Evolutionary conservation across 2,329 filamentous ascomycete genomes (phyloP).

Genomic region (Chalara sp.): DNA sequence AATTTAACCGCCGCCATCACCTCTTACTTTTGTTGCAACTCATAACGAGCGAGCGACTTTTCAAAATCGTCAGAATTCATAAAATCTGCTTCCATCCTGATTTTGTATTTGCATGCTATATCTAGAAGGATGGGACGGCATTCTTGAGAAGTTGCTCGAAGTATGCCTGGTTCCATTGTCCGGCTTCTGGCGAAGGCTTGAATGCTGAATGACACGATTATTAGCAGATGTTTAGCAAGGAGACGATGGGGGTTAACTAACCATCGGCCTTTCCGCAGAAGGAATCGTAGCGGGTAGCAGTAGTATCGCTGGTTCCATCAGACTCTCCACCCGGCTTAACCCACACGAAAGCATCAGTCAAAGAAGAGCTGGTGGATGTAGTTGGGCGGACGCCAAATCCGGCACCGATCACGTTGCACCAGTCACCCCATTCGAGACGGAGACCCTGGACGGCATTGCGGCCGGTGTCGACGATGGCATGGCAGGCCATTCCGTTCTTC

Average conservation of each 20-base stretch:
- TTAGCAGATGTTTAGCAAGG: conserved; percentile 27
- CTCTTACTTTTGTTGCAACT: too few relatives aligned
- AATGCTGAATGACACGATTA: conserved; percentile 17
- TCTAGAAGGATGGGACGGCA: conserved; percentile 22
- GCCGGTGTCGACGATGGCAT: conserved; percentile 44
- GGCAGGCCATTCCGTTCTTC: conserved; percentile 21
- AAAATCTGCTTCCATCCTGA: too few relatives aligned
- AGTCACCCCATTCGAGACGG: conserved; percentile 36
- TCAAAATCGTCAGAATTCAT: too few relatives aligned
- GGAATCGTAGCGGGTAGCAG: conserved; percentile 39
- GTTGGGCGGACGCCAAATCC: conserved; percentile 28
- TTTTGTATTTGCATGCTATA: not conserved
- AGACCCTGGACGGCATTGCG: conserved; percentile 41
- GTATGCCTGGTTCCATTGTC: conserved; percentile 37
- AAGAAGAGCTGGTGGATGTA: conserved; percentile 16
- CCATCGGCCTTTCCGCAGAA: conserved; percentile 42
- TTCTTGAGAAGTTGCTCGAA: conserved; percentile 37
- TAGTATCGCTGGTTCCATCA: conserved; percentile 22
- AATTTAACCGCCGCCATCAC: too few relatives aligned
- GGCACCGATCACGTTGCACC: conserved; percentile 32
- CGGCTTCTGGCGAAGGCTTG: conserved; percentile 36
- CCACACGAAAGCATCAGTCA: conserved; percentile 28
- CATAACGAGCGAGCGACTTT: too few relatives aligned
- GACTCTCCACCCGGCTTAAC: conserved; percentile 29
- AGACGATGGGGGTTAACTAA: conserved; percentile 41